phyloP scores from a whole-genome alignment of 78 protist genomes.

The slime mould (Dictyostelium discoideum) region DNA sequence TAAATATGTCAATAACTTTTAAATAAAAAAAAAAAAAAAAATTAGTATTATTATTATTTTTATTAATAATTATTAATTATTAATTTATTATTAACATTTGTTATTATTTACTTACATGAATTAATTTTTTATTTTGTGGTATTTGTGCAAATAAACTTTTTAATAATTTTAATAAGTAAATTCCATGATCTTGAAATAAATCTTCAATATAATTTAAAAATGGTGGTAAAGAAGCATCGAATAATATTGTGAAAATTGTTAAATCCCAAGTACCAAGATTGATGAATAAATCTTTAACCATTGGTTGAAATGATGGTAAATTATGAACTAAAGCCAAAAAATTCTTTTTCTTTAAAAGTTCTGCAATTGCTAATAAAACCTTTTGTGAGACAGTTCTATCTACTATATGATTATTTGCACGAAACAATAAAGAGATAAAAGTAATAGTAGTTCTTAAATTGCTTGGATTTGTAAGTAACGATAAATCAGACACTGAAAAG shows the following conservation, averaged over 20 bases:
- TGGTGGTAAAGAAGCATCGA: neutral
- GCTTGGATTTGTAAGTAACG: neutral
- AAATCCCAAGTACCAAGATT: neutral
- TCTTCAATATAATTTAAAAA: neutral
- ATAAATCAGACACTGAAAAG: neutral
- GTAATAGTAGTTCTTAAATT: neutral
- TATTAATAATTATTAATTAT: neutral
- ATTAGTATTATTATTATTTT: neutral
- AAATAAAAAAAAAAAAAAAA: neutral
- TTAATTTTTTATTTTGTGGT: conserved; percentile 1
- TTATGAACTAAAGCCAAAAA: neutral
- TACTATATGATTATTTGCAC: neutral
- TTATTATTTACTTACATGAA: conserved; percentile 3
- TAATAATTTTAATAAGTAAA: conserved; percentile 3
- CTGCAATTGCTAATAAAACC: neutral
- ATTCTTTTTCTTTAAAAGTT: neutral
- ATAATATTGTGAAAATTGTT: neutral
- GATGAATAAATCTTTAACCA: conserved; percentile 15
- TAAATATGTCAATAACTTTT: neutral
- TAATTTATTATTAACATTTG: no score
- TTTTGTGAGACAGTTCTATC: neutral
- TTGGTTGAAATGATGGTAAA: conserved; percentile 12
- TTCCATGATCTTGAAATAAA: conserved; percentile 7
- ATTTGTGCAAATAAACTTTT: conserved; percentile 1
- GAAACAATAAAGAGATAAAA: neutral